These are phyloP conservation scores for Stephania japonica DNA, from an alignment of 164 flowering plant species.

Conservation along the genomic window DNA sequence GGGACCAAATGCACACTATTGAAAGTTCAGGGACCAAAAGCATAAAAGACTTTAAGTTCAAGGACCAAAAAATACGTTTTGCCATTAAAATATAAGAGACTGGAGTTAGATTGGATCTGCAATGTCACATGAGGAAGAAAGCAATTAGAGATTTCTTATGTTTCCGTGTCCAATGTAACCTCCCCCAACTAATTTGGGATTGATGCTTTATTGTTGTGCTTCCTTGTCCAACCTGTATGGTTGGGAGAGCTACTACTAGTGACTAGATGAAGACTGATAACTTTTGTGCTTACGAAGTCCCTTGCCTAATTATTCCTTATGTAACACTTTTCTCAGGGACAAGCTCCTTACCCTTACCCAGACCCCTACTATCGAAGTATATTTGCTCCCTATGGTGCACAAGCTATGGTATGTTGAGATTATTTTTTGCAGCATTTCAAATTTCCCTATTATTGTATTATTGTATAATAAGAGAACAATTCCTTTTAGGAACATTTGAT, in stretches of 20 bases:
- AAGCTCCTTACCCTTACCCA: conserved; percentile 71
- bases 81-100: not conserved
- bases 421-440: not conserved
- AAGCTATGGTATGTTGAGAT: conserved; percentile 56
- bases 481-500: not conserved
- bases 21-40: too few species aligned
- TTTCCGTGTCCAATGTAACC: too few species aligned
- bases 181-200: too few species aligned
- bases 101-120: not conserved
- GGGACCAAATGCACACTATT: too few species aligned
- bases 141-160: not conserved
- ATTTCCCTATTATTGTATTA: not conserved
- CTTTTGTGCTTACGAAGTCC: not conserved
- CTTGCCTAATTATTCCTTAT: not conserved
- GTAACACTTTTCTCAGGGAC: conserved; percentile 40
- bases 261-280: not conserved
- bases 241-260: not conserved
- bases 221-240: not conserved
- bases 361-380: conserved; percentile 89
- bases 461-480: not conserved
- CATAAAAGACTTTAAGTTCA: too few species aligned
- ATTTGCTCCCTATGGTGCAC: conserved; percentile 81
- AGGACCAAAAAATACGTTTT: too few species aligned
- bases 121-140: too few species aligned
- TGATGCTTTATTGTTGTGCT: too few species aligned